Conservation (phyloP, 139 green algal genomes). For the Trebouxia sp. region DNA sequence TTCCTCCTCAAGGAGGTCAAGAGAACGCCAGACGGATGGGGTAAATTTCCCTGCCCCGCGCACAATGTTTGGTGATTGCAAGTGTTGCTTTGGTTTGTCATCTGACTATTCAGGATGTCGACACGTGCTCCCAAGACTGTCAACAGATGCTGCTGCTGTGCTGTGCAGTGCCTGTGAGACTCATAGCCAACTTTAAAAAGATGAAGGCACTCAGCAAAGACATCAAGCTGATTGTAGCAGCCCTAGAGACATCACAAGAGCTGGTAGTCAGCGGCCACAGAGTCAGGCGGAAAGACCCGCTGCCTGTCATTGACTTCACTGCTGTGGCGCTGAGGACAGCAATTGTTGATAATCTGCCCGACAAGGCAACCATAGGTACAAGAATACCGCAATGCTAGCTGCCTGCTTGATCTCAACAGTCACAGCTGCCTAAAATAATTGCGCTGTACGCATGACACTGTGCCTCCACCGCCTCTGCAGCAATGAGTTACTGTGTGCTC, state of each 20-base stretch:
- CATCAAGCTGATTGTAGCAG: background rate
- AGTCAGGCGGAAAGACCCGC: background rate
- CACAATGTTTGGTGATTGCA: background rate
- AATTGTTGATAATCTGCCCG: background rate
- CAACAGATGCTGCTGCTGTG: too few species aligned
- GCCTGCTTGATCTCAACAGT: too few species aligned
- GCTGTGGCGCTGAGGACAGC: background rate
- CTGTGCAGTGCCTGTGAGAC: constrained; percentile 8
- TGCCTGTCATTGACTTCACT: background rate
- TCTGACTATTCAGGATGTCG: too few species aligned
- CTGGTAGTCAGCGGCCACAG: constrained; percentile 8
- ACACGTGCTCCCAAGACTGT: too few species aligned
- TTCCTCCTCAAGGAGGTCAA: constrained; percentile 69
- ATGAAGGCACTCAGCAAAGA: constrained; percentile 13
- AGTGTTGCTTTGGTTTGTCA: too few species aligned
- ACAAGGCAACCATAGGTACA: background rate
- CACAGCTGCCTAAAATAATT: background rate
- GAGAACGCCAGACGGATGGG: constrained; percentile 65
- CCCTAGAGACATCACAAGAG: background rate
- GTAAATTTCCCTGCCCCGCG: constrained; percentile 23
- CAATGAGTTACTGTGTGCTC: too few species aligned
- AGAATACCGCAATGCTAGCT: background rate
- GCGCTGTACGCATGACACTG: background rate
- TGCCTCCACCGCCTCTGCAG: too few species aligned
- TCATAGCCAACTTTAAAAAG: background rate